Conservation (phyloP, 2,329 filamentous ascomycete species). For the Colletotrichum sojae region DNA sequence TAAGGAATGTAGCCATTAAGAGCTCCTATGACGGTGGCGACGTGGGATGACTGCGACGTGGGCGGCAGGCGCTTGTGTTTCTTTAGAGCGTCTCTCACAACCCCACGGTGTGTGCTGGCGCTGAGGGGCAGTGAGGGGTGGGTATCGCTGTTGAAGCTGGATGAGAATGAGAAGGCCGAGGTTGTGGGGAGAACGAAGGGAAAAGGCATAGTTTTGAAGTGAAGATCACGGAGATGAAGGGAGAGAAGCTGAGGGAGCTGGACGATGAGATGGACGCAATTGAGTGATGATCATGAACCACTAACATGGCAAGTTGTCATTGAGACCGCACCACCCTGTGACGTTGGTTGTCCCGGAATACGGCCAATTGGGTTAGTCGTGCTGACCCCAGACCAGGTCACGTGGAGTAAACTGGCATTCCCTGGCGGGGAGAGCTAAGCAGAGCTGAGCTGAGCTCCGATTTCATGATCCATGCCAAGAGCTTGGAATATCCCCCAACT, state of each 20-base stretch:
- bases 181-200: constrained; percentile 92
- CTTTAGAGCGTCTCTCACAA: constrained; percentile 88
- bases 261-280: constrained; percentile 4
- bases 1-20: constrained; percentile 87
- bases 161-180: constrained; percentile 85
- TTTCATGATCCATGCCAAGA: not conserved
- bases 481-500: no score
- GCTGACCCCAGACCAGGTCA: constrained; percentile 31
- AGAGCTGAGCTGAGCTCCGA: not conserved
- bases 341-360: constrained; percentile 33
- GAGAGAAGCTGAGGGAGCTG: not conserved
- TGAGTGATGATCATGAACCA: constrained; percentile 9
- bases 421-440: constrained; percentile 1
- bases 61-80: constrained; percentile 88
- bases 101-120: constrained; percentile 85
- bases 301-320: constrained; percentile 35
- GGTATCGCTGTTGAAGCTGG: constrained; percentile 81
- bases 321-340: constrained; percentile 24
- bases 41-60: constrained; percentile 76
- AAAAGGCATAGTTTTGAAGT: constrained; percentile 79
- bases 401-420: constrained; percentile 13
- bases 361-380: constrained; percentile 26
- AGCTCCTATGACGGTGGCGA: constrained; percentile 78
- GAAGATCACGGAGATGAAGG: not conserved
- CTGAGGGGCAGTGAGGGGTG: constrained; percentile 90